These are phyloP conservation scores for Dactylellina haptotyla DNA, from an alignment of 2,329 filamentous ascomycete species.

Conservation along the genomic window DNA sequence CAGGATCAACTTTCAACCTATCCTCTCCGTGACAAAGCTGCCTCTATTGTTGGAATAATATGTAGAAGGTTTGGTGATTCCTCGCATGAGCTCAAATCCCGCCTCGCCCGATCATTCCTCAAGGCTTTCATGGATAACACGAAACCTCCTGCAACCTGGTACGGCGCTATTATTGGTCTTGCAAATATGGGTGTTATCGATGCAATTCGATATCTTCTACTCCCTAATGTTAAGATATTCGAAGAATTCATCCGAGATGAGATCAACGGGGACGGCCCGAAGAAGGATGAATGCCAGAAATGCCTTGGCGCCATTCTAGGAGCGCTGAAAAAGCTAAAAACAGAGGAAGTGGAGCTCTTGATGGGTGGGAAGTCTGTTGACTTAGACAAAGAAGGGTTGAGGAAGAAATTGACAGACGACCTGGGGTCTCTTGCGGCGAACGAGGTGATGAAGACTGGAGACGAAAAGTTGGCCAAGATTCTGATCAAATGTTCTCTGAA, in stretches of 20 bases:
- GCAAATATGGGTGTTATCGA: slow-evolving; percentile 77
- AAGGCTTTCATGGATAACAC: slow-evolving; percentile 90
- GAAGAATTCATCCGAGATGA: slow-evolving; percentile 70
- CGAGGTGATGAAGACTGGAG: slow-evolving; percentile 39
- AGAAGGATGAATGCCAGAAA: slow-evolving; percentile 70
- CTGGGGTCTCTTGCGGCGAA: slow-evolving; percentile 27
- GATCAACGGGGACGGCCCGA: slow-evolving; percentile 66
- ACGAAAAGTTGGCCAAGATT: slow-evolving; percentile 41
- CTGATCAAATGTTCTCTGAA: slow-evolving; percentile 37
- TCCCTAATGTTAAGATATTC: slow-evolving; percentile 74
- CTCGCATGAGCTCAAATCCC: slow-evolving; percentile 83
- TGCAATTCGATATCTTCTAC: slow-evolving; percentile 71
- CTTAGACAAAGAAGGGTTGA: slow-evolving; percentile 32
- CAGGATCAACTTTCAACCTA: slow-evolving; percentile 66
- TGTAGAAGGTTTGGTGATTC: slow-evolving; percentile 81
- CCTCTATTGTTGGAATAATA: slow-evolving; percentile 81
- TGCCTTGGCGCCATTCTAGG: slow-evolving; percentile 70
- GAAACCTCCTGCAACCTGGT: slow-evolving; percentile 84
- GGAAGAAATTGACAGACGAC: slow-evolving; percentile 28
- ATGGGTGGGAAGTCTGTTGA: slow-evolving; percentile 48
- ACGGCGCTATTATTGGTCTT: slow-evolving; percentile 85
- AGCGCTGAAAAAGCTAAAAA: slow-evolving; percentile 68
- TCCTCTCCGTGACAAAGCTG: slow-evolving; percentile 82
- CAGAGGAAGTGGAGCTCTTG: slow-evolving; percentile 59
- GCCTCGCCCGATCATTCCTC: slow-evolving; percentile 90